phyloP scores from a whole-genome alignment of 345 rosid genomes.

The Schrenkiella parvula region DNA sequence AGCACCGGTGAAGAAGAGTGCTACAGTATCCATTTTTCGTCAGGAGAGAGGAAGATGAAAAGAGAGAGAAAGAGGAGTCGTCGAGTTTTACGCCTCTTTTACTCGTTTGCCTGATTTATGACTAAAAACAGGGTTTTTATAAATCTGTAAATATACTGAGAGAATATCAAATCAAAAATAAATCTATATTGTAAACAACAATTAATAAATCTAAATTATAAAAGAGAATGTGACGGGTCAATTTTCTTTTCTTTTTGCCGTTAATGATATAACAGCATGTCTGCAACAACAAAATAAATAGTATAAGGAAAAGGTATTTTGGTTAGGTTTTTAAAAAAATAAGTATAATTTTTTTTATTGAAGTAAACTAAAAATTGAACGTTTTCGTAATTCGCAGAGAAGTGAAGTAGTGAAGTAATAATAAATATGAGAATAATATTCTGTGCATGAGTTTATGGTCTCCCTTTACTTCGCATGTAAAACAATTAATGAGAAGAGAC shows the following conservation, averaged over 20 bases:
- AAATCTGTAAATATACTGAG: neutral
- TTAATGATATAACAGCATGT: too few relatives aligned
- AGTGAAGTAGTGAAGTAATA: neutral
- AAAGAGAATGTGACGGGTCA: neutral
- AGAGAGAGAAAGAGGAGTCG: neutral
- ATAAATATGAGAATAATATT: neutral
- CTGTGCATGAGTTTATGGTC: neutral
- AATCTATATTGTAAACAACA: neutral
- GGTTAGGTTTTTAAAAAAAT: neutral
- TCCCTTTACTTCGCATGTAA: neutral
- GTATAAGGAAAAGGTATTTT: neutral
- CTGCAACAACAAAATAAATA: fast-evolving
- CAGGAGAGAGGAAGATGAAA: neutral
- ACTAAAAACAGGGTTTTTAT: neutral
- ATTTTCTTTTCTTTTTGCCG: neutral
- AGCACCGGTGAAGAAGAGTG: slow-evolving; percentile 68
- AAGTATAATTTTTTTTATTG: neutral
- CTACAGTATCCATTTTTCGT: slow-evolving; percentile 45
- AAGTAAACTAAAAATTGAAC: neutral
- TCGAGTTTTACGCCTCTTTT: neutral
- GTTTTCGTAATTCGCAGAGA: neutral
- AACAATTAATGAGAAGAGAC: neutral
- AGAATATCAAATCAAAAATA: neutral
- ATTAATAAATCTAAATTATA: neutral
- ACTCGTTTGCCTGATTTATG: neutral